Base-by-base conservation (phyloP, 2,329 filamentous ascomycete genomes). In the Sordariomycetes sp. region DNA sequence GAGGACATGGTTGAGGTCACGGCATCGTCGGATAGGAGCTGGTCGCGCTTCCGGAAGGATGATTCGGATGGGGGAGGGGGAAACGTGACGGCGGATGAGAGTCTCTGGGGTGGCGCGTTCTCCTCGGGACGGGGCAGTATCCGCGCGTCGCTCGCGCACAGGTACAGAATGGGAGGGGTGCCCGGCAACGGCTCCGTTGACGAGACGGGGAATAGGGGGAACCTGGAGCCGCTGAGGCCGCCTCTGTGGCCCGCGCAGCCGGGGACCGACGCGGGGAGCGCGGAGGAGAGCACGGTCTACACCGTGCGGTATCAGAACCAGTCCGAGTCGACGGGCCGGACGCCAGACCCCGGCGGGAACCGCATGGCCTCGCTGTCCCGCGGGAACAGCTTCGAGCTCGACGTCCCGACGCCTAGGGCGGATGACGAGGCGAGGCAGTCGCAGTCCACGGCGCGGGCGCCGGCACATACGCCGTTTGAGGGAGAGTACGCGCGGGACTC, bases 1-100 rank as follows among this genome's bases (percentile, higher is more conserved):
- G 91, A 96, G 64, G 91, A 96, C 66, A 95, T 94, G 85, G 76
- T 95, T 42, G 88, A 66, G 70, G 28, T 67, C 65, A 52, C 53
- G 20, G 39, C 51, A 13, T 52, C 52, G 17, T 42, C 52, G 10
- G 57, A 55, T 28, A 7, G 45, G 15, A 22, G 52, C 10, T 58
- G 57, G 52, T 55, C 66, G 15, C 70, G 69, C 36, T 66, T 62
- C 45, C 65, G 65, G 59, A 74, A 69, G 45, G 66, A 66, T 24
- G 64, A 62, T 22, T 67, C 62, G 10, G 59, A 57, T 24, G 62
- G 59, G 57, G 60, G 58, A 52, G 60, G 55, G 56, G 61, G 59
- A 25, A 59, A 54, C 34, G 55, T 48, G 20, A 52, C 28, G 17
- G 51, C 13, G 13, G 51, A 52, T 25, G 12, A 12, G 51, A 52